Evolutionary conservation across 2,329 filamentous ascomycete species (phyloP).

Genomic region (Myrmaecium sp.): DNA sequence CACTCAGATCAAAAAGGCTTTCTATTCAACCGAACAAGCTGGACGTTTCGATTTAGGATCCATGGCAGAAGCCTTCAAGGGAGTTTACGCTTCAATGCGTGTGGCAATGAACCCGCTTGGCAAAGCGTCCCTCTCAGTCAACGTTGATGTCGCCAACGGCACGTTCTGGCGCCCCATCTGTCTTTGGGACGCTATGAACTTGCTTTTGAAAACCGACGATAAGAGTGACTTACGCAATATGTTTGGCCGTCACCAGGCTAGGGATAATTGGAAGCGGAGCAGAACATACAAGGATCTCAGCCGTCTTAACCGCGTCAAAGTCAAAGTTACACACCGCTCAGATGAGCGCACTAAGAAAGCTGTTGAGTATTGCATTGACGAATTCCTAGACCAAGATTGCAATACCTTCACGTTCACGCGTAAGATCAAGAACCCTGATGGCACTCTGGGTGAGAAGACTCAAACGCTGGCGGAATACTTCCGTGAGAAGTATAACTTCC

Average conservation of each 20-base stretch:
- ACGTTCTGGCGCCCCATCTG: slow-evolving; percentile 81
- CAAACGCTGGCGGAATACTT: slow-evolving; percentile 42
- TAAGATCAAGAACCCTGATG: slow-evolving; percentile 36
- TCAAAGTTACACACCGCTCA: slow-evolving; percentile 22
- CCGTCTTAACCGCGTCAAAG: slow-evolving; percentile 24
- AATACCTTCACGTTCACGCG: slow-evolving; percentile 30
- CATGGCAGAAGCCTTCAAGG: slow-evolving; percentile 66
- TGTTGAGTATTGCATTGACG: slow-evolving; percentile 32
- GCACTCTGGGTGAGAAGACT: slow-evolving; percentile 40
- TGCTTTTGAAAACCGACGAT: slow-evolving; percentile 19
- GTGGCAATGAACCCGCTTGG: slow-evolving; percentile 39
- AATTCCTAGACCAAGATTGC: slow-evolving; percentile 27
- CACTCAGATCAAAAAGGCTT: slow-evolving; percentile 61
- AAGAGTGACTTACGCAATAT: slow-evolving; percentile 22
- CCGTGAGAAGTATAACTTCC: slow-evolving; percentile 32
- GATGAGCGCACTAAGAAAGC: slow-evolving; percentile 7
- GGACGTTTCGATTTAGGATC: slow-evolving; percentile 36
- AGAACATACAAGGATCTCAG: slow-evolving; percentile 24
- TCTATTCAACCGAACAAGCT: slow-evolving; percentile 46
- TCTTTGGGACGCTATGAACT: slow-evolving; percentile 26
- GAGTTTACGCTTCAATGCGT: slow-evolving; percentile 73
- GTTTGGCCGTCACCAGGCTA: too few species aligned
- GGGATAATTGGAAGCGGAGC: too few species aligned
- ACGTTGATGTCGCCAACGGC: slow-evolving; percentile 81
- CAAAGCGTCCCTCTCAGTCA: slow-evolving; percentile 55